Percentiles rank a stretch among this genome's conserved stretches.
Evolutionary conservation across 2,329 filamentous ascomycete genomes (phyloP).

Genomic region (Tolypocladium tropicale): DNA sequence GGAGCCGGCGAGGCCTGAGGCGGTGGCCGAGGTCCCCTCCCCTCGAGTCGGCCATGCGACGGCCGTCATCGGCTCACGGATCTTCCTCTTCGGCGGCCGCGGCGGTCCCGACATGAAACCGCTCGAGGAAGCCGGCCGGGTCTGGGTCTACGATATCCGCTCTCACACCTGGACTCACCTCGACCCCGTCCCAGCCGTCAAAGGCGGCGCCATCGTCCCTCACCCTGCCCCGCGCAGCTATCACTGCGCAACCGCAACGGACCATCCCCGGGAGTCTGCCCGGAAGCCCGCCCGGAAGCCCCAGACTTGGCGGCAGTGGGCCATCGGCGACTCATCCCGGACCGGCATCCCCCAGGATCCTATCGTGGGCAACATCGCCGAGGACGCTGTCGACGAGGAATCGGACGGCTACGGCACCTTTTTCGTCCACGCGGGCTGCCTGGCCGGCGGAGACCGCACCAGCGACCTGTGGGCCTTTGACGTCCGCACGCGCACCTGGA

Average conservation of each 20-base stretch:
- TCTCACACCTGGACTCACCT: conserved; percentile 55
- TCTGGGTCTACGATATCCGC: conserved; percentile 67
- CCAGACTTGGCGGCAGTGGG: conserved; percentile 45
- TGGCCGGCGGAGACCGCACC: conserved; percentile 48
- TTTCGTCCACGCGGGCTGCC: conserved; percentile 68
- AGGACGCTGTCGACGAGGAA: conserved; percentile 48
- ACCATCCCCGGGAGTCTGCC: conserved; percentile 44
- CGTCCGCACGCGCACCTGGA: conserved; percentile 54
- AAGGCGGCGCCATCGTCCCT: conserved; percentile 25
- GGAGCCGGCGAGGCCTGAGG: conserved; percentile 16
- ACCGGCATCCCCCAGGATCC: conserved; percentile 50
- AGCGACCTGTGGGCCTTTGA: conserved; percentile 73
- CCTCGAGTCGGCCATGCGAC: conserved; percentile 67
- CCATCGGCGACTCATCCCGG: conserved; percentile 40
- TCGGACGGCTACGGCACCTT: conserved; percentile 56
- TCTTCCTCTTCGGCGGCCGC: conserved; percentile 76
- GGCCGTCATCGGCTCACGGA: conserved; percentile 54
- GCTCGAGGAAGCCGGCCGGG: conserved; percentile 60
- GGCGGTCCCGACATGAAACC: conserved; percentile 59
- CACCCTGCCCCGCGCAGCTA: conserved; percentile 59
- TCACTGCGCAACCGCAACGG: conserved; percentile 50
- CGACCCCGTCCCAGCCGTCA: conserved; percentile 40
- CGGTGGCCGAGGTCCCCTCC: conserved; percentile 41
- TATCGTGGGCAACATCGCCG: conserved; percentile 46
- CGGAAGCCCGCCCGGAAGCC: conserved; percentile 22